Evolutionary conservation across 352 stramenopile genomes (phyloP).

Genomic region (Phytophthora pini): DNA sequence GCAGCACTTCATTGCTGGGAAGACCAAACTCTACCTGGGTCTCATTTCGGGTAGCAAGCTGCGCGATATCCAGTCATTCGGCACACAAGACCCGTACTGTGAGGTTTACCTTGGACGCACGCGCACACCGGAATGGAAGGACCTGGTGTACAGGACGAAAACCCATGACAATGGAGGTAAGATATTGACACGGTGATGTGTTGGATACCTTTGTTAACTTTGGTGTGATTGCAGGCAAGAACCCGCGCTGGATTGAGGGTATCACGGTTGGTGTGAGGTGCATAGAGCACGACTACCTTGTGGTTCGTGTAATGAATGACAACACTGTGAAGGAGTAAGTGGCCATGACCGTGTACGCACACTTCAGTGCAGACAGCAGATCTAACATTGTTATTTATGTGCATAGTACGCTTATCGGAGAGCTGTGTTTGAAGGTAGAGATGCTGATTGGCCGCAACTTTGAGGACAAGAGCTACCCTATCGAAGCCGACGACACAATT

Average conservation of each 20-base stretch:
- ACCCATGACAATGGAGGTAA: conserved; percentile 82
- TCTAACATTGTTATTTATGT: conserved; percentile 3
- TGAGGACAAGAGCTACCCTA: conserved; percentile 75
- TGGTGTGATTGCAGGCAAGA: conserved; percentile 55
- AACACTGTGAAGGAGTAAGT: conserved; percentile 80
- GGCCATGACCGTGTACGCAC: not conserved
- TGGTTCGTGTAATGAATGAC: conserved; percentile 83
- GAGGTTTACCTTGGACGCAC: conserved; percentile 72
- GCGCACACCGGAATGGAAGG: conserved; percentile 43
- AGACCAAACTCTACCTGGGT: conserved; percentile 74
- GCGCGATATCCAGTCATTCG: conserved; percentile 78
- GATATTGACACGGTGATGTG: not conserved
- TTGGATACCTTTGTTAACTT: not conserved
- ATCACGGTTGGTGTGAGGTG: conserved; percentile 65
- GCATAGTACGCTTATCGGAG: conserved; percentile 68
- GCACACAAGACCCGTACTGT: conserved; percentile 78
- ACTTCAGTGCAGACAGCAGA: not conserved
- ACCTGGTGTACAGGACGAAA: conserved; percentile 74
- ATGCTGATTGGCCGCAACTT: conserved; percentile 70
- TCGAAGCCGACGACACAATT: conserved; percentile 80
- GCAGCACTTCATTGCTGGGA: conserved; percentile 77
- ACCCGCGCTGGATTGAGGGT: conserved; percentile 78
- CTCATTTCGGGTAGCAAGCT: conserved; percentile 77
- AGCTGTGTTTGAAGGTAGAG: conserved; percentile 72
- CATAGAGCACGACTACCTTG: conserved; percentile 84